A percentile compares a stretch with the other conserved stretches of the same genome.
phyloP scores from a whole-genome alignment of 768 basidiomycete genomes.

The Exsudoporus frostii region DNA sequence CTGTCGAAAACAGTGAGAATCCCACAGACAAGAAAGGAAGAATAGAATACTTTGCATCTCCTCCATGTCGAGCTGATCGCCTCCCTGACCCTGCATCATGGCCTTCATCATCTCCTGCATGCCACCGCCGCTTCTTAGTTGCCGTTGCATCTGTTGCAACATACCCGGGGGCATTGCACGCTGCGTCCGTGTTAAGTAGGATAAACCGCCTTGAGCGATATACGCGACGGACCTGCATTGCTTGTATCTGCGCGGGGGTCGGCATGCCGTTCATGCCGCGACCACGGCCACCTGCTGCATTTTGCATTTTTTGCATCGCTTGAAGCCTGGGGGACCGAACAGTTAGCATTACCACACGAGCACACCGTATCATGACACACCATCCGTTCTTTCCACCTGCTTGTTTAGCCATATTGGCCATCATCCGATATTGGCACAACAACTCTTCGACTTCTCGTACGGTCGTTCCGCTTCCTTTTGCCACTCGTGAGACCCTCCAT shows the following conservation, averaged over 20 bases:
- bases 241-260: slow-evolving; percentile 88
- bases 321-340: slow-evolving; percentile 52
- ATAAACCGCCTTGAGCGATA: not conserved
- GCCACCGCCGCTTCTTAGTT: slow-evolving; percentile 76
- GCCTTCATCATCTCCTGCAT: slow-evolving; percentile 99
- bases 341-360: slow-evolving; percentile 5
- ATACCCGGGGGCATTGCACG: slow-evolving; percentile 94
- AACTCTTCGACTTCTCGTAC: slow-evolving; percentile 98
- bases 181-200: slow-evolving; percentile 37
- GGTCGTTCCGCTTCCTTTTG: slow-evolving; percentile 89
- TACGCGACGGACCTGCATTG: slow-evolving; percentile 71
- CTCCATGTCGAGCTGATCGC: slow-evolving; percentile 88
- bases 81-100: slow-evolving; percentile 94
- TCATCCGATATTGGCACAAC: slow-evolving; percentile 95
- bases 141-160: slow-evolving; percentile 89
- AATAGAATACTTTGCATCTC: slow-evolving; percentile 80
- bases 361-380: slow-evolving; percentile 37
- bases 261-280: slow-evolving; percentile 87
- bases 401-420: slow-evolving; percentile 98
- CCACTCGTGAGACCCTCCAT: slow-evolving; percentile 87
- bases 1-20: slow-evolving; percentile 36
- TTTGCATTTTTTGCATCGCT: slow-evolving; percentile 92
- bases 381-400: slow-evolving; percentile 97
- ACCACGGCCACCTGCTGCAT: slow-evolving; percentile 80
- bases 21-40: not conserved